Evolutionary conservation across 2,329 filamentous ascomycete genomes (phyloP), one percentile per base, ranked within the genome.

Genomic region (Sclerotinia sclerotiorum): DNA sequence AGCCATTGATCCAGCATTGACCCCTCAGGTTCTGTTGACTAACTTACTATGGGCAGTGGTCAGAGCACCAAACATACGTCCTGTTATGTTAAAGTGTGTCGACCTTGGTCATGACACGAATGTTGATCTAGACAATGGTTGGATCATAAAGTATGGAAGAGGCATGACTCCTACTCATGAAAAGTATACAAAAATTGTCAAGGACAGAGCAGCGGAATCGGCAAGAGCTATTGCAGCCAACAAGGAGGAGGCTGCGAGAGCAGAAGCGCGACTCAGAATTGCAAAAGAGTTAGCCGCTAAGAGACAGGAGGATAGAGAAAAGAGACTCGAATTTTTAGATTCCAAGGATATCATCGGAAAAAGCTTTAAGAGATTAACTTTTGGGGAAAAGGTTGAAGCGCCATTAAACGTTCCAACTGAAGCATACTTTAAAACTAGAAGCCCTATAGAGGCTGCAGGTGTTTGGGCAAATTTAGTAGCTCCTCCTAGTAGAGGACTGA

Each of bases 101-200:
- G n/a, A 57, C 6, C 21, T 27, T 8, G 63, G 52, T 17, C 32
- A 27, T 21, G 15, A 24, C 52, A 66, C 63, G 6, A 66, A 46
- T 17, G 19, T 58, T 24, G 63, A 66, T 44, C 11, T 66, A 27
- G 63, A 66, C 52, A 66, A 66, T 8, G 63, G 52, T 15, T 66
- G 42, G 42, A 57, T 66, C 42, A 66, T 58, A 58, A 48, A 48
- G 15, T 29, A 58, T 57, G 63, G 52, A 46, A 49, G 13, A 1
- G 42, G 63, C n/a, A 42, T 27, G 42, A 15, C 42, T 39, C 63
- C 52, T 1, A 39, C 27, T 5, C 52, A 66, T 57, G n/a, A 13
- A 2, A 56, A 55, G 52, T 46, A 57, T 10, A 42, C 24, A 17
- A 56, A 21, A 19, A 66, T 57, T 19, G 52, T 66, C 21, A 56